Percentiles rank a stretch among this genome's conserved stretches.
These are phyloP conservation scores for Stagonosporopsis cucurbitacearum DNA, from an alignment of 2,329 filamentous ascomycete genomes.

Conservation along the genomic window DNA sequence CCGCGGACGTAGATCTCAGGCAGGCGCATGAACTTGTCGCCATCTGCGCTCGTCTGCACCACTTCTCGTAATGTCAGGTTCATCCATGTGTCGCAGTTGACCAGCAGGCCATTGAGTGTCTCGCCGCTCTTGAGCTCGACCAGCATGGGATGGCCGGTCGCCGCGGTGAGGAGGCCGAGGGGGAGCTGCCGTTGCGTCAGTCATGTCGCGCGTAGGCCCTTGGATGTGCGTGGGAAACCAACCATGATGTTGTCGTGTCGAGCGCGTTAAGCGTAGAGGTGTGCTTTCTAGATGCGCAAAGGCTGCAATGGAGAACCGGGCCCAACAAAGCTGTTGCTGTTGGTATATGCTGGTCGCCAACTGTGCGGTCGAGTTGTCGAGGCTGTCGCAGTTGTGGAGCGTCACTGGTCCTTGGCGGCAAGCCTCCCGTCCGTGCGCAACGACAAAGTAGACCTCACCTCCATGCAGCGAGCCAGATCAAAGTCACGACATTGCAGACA, in stretches of 20 bases:
- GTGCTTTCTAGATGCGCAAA: background rate
- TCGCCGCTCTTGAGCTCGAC: conserved; percentile 98
- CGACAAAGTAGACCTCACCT: no score
- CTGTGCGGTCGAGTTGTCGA: conserved; percentile 1
- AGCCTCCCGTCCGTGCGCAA: no score
- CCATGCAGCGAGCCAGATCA: no score
- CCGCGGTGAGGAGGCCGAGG: conserved; percentile 85
- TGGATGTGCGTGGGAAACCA: conserved; percentile 6
- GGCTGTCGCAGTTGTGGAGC: conserved; percentile 14
- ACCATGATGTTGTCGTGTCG: conserved; percentile 30
- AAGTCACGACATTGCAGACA: no score
- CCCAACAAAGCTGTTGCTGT: background rate
- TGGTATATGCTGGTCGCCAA: conserved; percentile 1
- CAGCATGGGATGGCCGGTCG: conserved; percentile 96
- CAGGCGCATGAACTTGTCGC: conserved; percentile 89
- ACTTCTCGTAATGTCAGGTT: conserved; percentile 97
- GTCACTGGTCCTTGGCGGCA: conserved; percentile 19
- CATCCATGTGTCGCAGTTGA: conserved; percentile 99
- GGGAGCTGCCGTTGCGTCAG: conserved; percentile 58
- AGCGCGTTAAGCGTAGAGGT: background rate
- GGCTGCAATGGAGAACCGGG: background rate
- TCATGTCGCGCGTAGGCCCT: conserved; percentile 7
- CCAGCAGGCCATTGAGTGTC: conserved; percentile 93
- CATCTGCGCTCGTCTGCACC: conserved; percentile 93
- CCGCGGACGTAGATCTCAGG: conserved; percentile 96